Percentiles rank a stretch among this genome's conserved stretches.
Conservation (phyloP, 371 early-diverging fungal genomes). For the Mucor sp. region DNA sequence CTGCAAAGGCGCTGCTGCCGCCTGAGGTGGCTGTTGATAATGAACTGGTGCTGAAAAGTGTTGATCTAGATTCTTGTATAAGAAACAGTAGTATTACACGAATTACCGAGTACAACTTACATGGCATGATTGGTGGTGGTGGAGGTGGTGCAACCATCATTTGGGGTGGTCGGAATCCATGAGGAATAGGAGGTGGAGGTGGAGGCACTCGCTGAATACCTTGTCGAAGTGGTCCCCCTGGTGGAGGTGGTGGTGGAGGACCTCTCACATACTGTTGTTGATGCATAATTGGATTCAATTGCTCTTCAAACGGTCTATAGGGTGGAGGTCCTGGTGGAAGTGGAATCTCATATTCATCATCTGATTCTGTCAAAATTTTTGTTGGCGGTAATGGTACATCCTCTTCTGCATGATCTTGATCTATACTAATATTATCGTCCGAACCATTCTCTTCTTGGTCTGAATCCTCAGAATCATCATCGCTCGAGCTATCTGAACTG, state of each 20-base stretch:
- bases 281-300: slow-evolving; percentile 9
- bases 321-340: slow-evolving; percentile 51
- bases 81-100: neutral
- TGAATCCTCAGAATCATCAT: slow-evolving; percentile 9
- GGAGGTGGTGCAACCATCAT: slow-evolving; percentile 12
- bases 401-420: slow-evolving; percentile 11
- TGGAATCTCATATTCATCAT: slow-evolving; percentile 50
- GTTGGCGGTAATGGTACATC: neutral
- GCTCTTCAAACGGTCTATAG: slow-evolving; percentile 32
- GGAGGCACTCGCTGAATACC: slow-evolving; percentile 10
- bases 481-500: slow-evolving; percentile 7
- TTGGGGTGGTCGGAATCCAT: slow-evolving; percentile 3
- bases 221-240: slow-evolving; percentile 9
- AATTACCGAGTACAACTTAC: slow-evolving; percentile 13
- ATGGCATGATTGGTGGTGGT: slow-evolving; percentile 2
- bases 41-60: slow-evolving; percentile 13
- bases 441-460: slow-evolving; percentile 12
- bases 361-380: slow-evolving; percentile 31
- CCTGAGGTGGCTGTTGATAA: slow-evolving; percentile 13
- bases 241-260: slow-evolving; percentile 17
- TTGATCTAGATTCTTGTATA: neutral
- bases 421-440: neutral
- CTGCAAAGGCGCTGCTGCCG: neutral
- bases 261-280: neutral
- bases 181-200: slow-evolving; percentile 14